Conservation (phyloP, 441 rosid species). For the Mallotus repandus region DNA sequence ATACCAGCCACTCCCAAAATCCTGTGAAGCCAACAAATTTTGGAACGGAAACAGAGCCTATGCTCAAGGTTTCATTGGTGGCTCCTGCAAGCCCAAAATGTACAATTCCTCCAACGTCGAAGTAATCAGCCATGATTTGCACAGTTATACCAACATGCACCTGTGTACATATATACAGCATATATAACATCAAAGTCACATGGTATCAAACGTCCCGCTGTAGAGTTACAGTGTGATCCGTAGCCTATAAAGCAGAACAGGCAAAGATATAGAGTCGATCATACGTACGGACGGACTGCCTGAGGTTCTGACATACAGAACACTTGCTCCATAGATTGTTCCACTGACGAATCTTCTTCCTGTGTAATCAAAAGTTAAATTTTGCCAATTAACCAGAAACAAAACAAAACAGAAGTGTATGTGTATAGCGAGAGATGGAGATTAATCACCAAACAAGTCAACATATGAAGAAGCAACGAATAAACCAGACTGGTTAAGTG, state of each 20-base stretch:
- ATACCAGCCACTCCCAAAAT: conserved; percentile 2
- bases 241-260: too few relatives aligned
- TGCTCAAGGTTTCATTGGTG: neutral
- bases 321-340: neutral
- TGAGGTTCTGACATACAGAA: neutral
- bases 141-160: neutral
- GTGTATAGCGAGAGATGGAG: too few relatives aligned
- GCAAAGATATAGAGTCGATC: neutral
- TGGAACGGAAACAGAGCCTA: conserved; percentile 5
- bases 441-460: neutral
- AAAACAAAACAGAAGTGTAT: too few relatives aligned
- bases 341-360: conserved; percentile 7
- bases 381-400: too few relatives aligned
- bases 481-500: neutral
- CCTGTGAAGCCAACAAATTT: neutral
- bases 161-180: neutral
- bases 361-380: neutral
- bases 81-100: conserved; percentile 4
- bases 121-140: neutral
- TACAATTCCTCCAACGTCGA: neutral
- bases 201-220: too few relatives aligned
- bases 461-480: neutral
- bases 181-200: too few relatives aligned
- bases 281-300: neutral
- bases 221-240: too few relatives aligned